These are phyloP conservation scores for Neophaeococcomyces mojaviensis DNA, from an alignment of 2,329 filamentous ascomycete species.

Conservation along the genomic window DNA sequence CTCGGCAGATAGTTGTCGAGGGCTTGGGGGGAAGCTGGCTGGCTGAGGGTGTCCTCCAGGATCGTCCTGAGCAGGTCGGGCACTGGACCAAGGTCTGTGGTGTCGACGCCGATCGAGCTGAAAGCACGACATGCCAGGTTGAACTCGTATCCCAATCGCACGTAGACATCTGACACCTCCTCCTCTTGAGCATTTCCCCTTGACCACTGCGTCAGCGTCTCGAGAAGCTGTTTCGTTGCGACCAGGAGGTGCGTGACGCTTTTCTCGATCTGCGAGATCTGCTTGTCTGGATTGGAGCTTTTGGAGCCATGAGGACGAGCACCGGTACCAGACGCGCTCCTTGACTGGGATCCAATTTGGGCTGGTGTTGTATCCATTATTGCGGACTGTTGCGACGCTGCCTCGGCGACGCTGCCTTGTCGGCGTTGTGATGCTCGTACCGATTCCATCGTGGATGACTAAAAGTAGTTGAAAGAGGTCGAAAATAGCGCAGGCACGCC, in stretches of 20 bases:
- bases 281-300: slow-evolving; percentile 47
- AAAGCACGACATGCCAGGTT: slow-evolving; percentile 98
- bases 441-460: too few relatives aligned
- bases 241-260: slow-evolving; percentile 96
- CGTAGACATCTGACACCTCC: slow-evolving; percentile 96
- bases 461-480: too few relatives aligned
- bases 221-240: slow-evolving; percentile 93
- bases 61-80: slow-evolving; percentile 85
- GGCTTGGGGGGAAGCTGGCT: slow-evolving; percentile 89
- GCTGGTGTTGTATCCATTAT: neutral
- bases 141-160: slow-evolving; percentile 95
- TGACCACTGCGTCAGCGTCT: slow-evolving; percentile 97
- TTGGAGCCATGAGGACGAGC: slow-evolving; percentile 4
- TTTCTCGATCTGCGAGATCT: slow-evolving; percentile 96
- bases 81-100: slow-evolving; percentile 85
- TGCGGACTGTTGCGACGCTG: neutral
- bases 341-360: neutral
- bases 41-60: slow-evolving; percentile 89
- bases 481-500: too few relatives aligned
- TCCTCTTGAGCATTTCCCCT: slow-evolving; percentile 83
- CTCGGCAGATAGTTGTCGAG: slow-evolving; percentile 87
- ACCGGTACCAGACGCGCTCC: slow-evolving; percentile 4
- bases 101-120: slow-evolving; percentile 93
- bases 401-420: slow-evolving; percentile 1
- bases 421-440: slow-evolving; percentile 2